Percentiles rank a stretch among this genome's conserved stretches.
These are phyloP conservation scores for Thyridium curvatum DNA, from an alignment of 2,329 filamentous ascomycete genomes.

Conservation along the genomic window DNA sequence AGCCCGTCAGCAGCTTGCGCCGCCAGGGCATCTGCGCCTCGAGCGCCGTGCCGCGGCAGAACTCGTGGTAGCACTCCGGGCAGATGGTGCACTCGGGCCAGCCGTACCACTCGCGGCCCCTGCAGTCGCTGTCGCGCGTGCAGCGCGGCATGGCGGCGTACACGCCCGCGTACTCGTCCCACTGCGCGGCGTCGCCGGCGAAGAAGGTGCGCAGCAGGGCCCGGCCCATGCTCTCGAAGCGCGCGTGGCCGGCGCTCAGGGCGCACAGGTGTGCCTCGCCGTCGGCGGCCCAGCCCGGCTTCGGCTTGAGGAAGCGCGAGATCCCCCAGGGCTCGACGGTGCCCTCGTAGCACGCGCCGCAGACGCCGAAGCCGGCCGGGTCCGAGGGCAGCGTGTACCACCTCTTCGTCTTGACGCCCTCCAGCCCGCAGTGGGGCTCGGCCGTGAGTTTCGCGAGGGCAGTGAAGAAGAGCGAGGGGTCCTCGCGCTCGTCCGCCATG, in stretches of 20 bases:
- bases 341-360: constrained; percentile 24
- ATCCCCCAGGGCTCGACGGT: constrained; percentile 23
- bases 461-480: constrained; percentile 26
- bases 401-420: constrained; percentile 18
- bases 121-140: constrained; percentile 16
- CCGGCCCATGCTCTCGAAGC: constrained; percentile 21
- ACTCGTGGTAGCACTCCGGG: constrained; percentile 23
- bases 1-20: constrained; percentile 12
- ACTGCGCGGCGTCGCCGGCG: no score
- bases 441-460: constrained; percentile 16
- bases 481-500: constrained; percentile 18
- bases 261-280: constrained; percentile 19
- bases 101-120: constrained; percentile 25
- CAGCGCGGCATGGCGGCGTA: constrained; percentile 16
- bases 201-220: no score
- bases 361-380: constrained; percentile 25
- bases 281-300: constrained; percentile 8
- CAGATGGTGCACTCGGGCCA: constrained; percentile 25
- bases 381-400: constrained; percentile 28
- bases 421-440: constrained; percentile 20
- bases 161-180: background rate
- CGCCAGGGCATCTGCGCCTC: constrained; percentile 17
- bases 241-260: constrained; percentile 23
- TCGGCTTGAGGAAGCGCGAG: constrained; percentile 19
- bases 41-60: constrained; percentile 19